Conservation (phyloP, 1,284 basidiomycete genomes). For the Malassezia yamatoensis region DNA sequence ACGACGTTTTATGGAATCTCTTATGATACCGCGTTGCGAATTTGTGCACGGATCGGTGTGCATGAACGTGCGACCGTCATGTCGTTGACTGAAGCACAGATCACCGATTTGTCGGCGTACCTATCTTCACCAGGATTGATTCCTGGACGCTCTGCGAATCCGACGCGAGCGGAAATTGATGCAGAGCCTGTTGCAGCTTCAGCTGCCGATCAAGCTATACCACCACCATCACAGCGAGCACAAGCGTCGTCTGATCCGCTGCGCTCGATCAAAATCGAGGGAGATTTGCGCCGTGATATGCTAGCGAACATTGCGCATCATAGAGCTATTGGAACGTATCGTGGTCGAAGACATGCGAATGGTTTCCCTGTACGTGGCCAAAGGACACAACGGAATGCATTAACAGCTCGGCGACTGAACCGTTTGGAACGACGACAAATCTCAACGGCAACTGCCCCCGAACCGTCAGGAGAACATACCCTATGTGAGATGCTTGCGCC, state of each 20-base stretch:
- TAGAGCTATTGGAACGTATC: constrained; percentile 76
- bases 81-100: constrained; percentile 66
- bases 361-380: constrained; percentile 79
- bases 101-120: constrained; percentile 73
- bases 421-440: constrained; percentile 53
- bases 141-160: constrained; percentile 54
- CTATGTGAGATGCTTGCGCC: constrained; percentile 18
- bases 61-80: constrained; percentile 65
- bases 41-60: constrained; percentile 78
- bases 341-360: constrained; percentile 76
- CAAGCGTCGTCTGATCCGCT: constrained; percentile 51
- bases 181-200: constrained; percentile 3
- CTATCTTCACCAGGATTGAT: constrained; percentile 65
- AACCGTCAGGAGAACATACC: too few species aligned
- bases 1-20: constrained; percentile 75
- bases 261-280: constrained; percentile 65
- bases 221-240: constrained; percentile 26
- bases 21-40: constrained; percentile 60
- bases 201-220: not conserved
- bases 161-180: constrained; percentile 1
- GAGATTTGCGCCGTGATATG: constrained; percentile 66
- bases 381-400: constrained; percentile 73
- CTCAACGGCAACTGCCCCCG: constrained; percentile 5
- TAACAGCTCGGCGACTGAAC: constrained; percentile 76
- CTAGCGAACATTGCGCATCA: constrained; percentile 81